These are phyloP conservation scores for Nicotiana tomentosiformis DNA, from an alignment of 257 asterid genomes.

Conservation along the genomic window DNA sequence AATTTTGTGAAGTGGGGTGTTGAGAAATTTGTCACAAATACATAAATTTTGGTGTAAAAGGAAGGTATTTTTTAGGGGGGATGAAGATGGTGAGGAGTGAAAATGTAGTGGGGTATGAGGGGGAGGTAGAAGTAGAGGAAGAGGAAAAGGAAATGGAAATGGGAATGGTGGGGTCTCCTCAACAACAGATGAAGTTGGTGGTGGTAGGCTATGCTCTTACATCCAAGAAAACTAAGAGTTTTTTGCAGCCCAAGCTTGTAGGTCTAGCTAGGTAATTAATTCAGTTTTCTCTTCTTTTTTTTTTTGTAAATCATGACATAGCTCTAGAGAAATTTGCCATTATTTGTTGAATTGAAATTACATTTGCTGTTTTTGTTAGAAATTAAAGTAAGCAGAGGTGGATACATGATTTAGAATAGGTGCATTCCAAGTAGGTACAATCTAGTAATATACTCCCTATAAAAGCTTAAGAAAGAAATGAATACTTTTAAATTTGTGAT, in stretches of 20 bases:
- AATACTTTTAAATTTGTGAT: no score
- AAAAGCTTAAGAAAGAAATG: no score
- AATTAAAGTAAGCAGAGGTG: background rate
- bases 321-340: background rate
- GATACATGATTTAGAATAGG: background rate
- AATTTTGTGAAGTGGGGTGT: background rate
- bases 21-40: background rate
- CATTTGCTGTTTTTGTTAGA: background rate
- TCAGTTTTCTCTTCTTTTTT: background rate
- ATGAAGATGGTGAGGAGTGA: background rate
- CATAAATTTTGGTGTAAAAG: background rate
- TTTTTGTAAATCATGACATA: background rate
- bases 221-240: conserved; percentile 84
- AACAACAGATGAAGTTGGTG: conserved; percentile 6
- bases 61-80: background rate
- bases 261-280: conserved; percentile 63
- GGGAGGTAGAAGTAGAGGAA: background rate
- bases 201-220: conserved; percentile 88
- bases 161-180: conserved; percentile 23
- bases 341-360: background rate
- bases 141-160: conserved; percentile 28
- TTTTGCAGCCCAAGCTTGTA: conserved; percentile 82
- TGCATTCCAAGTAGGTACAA: background rate
- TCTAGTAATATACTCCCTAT: no score
- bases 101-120: conserved; percentile 5